phyloP scores from a whole-genome alignment of 2,329 filamentous ascomycete genomes.

The Cordyceps cicadae region DNA sequence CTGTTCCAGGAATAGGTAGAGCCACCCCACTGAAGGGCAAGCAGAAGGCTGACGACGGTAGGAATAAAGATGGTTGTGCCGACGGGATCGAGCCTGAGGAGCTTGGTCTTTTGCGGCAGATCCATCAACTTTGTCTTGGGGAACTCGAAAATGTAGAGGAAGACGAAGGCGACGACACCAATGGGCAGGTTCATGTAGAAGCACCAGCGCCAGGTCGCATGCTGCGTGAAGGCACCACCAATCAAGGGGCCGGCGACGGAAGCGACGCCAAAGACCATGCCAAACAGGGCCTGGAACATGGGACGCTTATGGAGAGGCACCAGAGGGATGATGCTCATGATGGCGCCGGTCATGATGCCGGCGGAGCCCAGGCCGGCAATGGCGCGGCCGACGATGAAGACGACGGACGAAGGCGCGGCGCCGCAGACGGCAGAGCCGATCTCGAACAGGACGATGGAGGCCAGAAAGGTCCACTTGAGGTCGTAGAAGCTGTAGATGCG shows the following conservation, averaged over 20 bases:
- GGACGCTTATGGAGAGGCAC: constrained; percentile 53
- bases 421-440: constrained; percentile 47
- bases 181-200: constrained; percentile 11
- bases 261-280: constrained; percentile 33
- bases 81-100: constrained; percentile 48
- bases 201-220: constrained; percentile 9
- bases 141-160: constrained; percentile 40
- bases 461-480: constrained; percentile 39
- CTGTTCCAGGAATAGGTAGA: constrained; percentile 43
- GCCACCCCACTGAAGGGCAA: constrained; percentile 58
- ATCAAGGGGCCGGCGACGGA: constrained; percentile 17
- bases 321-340: constrained; percentile 49
- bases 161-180: constrained; percentile 38
- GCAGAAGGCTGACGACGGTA: constrained; percentile 48
- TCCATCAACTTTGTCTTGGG: constrained; percentile 23
- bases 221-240: constrained; percentile 18
- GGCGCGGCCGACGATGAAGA: constrained; percentile 49
- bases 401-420: constrained; percentile 42
- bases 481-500: constrained; percentile 47
- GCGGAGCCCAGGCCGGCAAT: constrained; percentile 49
- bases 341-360: constrained; percentile 49
- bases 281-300: constrained; percentile 42
- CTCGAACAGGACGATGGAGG: constrained; percentile 43
- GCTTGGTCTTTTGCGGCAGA: constrained; percentile 30
- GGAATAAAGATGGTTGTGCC: constrained; percentile 54